Evolutionary conservation across 257 asterid genomes (phyloP).

Genomic region (Solanum piurae): DNA sequence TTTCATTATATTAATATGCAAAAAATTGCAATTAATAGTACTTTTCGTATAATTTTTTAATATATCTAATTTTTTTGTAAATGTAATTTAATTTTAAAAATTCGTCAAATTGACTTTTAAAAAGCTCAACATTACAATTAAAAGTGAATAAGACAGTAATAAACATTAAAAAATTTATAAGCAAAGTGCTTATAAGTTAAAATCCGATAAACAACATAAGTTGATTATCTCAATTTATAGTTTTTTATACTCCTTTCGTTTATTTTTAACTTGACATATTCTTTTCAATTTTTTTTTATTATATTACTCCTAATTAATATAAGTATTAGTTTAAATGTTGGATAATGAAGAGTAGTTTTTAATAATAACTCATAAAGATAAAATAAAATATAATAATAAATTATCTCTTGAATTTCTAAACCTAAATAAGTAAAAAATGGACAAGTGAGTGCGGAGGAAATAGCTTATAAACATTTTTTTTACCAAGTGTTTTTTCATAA

Average conservation of each 20-base stretch:
- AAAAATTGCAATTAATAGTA: no score
- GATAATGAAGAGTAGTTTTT: background rate
- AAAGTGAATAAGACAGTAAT: no score
- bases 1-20: no score
- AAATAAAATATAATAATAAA: no score
- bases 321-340: background rate
- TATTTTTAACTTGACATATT: background rate
- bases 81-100: no score
- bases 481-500: background rate
- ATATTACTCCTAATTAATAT: background rate
- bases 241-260: background rate
- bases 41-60: no score
- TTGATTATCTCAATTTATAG: background rate
- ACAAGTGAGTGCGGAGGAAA: background rate
- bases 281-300: background rate
- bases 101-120: no score
- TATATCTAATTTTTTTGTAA: no score
- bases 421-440: background rate
- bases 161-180: background rate
- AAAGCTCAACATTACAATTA: no score
- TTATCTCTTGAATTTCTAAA: no score
- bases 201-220: background rate
- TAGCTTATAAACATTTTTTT: background rate
- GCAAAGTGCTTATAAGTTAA: background rate
- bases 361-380: background rate